Evolutionary conservation across 805 yeast species (phyloP).

Genomic region (Huiozyma sinensis): DNA sequence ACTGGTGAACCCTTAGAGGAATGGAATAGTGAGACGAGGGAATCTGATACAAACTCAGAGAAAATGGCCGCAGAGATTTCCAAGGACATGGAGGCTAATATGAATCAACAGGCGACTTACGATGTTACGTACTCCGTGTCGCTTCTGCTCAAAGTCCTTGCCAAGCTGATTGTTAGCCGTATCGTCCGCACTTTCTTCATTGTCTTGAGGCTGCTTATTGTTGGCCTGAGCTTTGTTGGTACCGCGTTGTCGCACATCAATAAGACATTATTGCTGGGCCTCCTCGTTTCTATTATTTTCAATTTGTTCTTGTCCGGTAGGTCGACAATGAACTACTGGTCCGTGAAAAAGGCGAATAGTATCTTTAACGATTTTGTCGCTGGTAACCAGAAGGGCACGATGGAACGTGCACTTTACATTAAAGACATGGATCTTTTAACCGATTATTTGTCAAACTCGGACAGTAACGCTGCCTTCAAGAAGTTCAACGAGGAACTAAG

Average conservation of each 20-base stretch:
- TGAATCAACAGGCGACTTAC: slow-evolving; percentile 4
- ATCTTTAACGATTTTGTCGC: slow-evolving; percentile 19
- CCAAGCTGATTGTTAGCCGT: slow-evolving; percentile 4
- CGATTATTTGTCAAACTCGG: slow-evolving; percentile 30
- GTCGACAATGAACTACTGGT: slow-evolving; percentile 49
- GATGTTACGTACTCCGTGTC: slow-evolving; percentile 8
- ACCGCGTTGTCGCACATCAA: slow-evolving; percentile 20
- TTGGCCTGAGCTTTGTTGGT: not conserved
- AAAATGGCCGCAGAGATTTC: not conserved
- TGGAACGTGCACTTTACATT: slow-evolving; percentile 54
- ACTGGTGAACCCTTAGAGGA: not conserved
- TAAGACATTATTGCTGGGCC: slow-evolving; percentile 31
- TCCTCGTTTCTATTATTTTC: slow-evolving; percentile 35
- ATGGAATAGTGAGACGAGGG: not conserved
- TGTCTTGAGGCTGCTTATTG: slow-evolving; percentile 6
- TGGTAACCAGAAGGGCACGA: slow-evolving; percentile 19
- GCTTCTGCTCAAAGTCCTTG: slow-evolving; percentile 5
- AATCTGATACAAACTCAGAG: not conserved
- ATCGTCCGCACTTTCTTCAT: slow-evolving; percentile 6
- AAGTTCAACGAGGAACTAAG: slow-evolving; percentile 21
- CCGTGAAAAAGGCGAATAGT: slow-evolving; percentile 37
- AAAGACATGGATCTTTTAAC: slow-evolving; percentile 41
- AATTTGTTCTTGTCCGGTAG: slow-evolving; percentile 46
- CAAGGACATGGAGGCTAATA: slow-evolving; percentile 1
- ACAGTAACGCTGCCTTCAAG: slow-evolving; percentile 22